Conservation (phyloP, 768 basidiomycete species). For the Lactifluus piperatus region DNA sequence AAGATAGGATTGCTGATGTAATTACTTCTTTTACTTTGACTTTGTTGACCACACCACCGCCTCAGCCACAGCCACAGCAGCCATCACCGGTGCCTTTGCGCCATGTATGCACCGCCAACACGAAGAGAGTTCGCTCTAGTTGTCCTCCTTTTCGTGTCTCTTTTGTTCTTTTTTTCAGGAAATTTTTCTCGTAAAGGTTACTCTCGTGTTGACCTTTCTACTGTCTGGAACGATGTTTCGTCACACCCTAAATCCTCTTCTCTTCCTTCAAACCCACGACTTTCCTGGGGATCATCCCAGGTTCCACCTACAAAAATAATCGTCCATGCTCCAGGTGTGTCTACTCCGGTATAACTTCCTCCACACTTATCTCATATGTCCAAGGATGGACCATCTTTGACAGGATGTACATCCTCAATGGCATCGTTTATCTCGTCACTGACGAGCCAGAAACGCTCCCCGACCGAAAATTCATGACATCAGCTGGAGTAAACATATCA, state of each 20-base stretch:
- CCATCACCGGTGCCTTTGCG: not conserved
- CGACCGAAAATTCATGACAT: slow-evolving; percentile 57
- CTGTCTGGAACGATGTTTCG: not conserved
- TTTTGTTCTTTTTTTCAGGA: slow-evolving; percentile 19
- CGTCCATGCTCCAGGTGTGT: slow-evolving; percentile 64
- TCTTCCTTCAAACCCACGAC: slow-evolving; percentile 3
- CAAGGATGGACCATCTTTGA: slow-evolving; percentile 90
- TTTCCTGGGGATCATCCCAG: slow-evolving; percentile 25
- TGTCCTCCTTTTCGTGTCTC: slow-evolving; percentile 23
- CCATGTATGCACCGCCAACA: slow-evolving; percentile 23
- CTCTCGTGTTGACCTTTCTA: not conserved
- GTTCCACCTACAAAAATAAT: slow-evolving; percentile 59
- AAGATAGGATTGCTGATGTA: not conserved
- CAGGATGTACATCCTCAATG: slow-evolving; percentile 71
- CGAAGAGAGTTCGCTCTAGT: slow-evolving; percentile 26
- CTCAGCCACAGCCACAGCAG: not conserved
- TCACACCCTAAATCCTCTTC: not conserved
- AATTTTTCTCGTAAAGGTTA: not conserved
- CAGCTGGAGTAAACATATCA: slow-evolving; percentile 51
- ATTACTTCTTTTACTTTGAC: not conserved
- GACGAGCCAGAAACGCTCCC: slow-evolving; percentile 63
- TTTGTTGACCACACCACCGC: too few relatives aligned
- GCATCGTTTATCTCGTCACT: slow-evolving; percentile 74
- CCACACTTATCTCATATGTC: not conserved
- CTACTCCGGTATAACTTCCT: not conserved